Percentiles rank a stretch among this genome's conserved stretches.
These are phyloP conservation scores for Leccinum aurantiacum DNA, from an alignment of 768 basidiomycete genomes.

Conservation along the genomic window DNA sequence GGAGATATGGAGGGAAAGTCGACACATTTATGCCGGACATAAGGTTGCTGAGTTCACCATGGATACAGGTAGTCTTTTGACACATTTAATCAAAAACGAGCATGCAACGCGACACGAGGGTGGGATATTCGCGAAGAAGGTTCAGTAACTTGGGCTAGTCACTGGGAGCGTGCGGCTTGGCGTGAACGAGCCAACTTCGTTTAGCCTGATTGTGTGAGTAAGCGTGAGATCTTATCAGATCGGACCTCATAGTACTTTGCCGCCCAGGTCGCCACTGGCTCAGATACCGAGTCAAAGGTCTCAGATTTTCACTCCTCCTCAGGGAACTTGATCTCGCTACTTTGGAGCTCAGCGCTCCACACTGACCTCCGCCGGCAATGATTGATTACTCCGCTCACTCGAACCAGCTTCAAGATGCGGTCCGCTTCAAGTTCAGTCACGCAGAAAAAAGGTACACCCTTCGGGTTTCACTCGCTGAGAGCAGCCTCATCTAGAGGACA, in stretches of 20 bases:
- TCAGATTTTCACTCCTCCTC: conserved; percentile 2
- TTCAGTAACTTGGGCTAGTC: conserved; percentile 1
- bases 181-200: background rate
- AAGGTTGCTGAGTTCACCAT: conserved; percentile 21
- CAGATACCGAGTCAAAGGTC: background rate
- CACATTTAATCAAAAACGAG: background rate
- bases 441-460: background rate
- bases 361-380: background rate
- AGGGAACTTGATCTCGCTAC: background rate
- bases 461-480: background rate
- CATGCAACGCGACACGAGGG: background rate
- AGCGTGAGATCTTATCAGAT: conserved; percentile 1
- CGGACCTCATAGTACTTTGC: background rate
- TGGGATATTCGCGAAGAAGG: conserved; percentile 3
- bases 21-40: conserved; percentile 6
- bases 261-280: background rate
- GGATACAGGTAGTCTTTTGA: conserved; percentile 19
- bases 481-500: background rate
- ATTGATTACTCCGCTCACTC: background rate
- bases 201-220: background rate
- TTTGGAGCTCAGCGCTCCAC: background rate
- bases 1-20: conserved; percentile 11
- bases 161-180: background rate
- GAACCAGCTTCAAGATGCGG: background rate
- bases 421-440: background rate